Percentiles rank a stretch among this genome's conserved stretches.
Evolutionary conservation across 1,284 basidiomycete species (phyloP).

Genomic region (Malassezia psittaci): DNA sequence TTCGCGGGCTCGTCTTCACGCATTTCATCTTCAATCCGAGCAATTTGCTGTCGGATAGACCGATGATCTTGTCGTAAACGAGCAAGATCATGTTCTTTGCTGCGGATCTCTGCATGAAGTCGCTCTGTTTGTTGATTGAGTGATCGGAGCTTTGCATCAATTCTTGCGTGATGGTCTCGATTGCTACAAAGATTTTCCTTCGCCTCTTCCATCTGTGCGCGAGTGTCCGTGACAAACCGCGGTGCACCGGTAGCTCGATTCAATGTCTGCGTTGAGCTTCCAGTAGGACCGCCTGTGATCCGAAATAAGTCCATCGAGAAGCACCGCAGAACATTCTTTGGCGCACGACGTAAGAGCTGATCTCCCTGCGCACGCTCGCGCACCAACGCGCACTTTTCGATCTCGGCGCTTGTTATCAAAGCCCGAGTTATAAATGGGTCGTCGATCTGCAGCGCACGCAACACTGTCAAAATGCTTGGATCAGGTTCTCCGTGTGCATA

Average conservation of each 20-base stretch:
- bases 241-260: conserved; percentile 42
- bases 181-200: not conserved
- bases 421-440: conserved; percentile 68
- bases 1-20: conserved; percentile 66
- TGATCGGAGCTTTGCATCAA: conserved; percentile 16
- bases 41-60: conserved; percentile 31
- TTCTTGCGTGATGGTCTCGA: conserved; percentile 3
- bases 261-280: conserved; percentile 37
- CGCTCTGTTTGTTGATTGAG: conserved; percentile 8
- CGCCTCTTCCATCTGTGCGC: conserved; percentile 25
- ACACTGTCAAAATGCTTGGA: conserved; percentile 59
- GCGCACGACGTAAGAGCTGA: conserved; percentile 38
- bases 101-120: conserved; percentile 10
- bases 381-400: conserved; percentile 66
- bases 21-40: conserved; percentile 55
- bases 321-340: conserved; percentile 37
- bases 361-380: conserved; percentile 32
- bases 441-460: conserved; percentile 73
- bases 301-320: conserved; percentile 40
- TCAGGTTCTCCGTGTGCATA: conserved; percentile 54
- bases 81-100: conserved; percentile 11
- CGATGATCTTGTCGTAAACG: conserved; percentile 19
- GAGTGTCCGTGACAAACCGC: conserved; percentile 42
- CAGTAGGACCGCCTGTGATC: conserved; percentile 26
- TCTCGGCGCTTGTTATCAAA: conserved; percentile 62